A percentile compares a stretch with the other conserved stretches of the same genome.
phyloP scores from a whole-genome alignment of 1,139 yeast species.

The Candida sojae region DNA sequence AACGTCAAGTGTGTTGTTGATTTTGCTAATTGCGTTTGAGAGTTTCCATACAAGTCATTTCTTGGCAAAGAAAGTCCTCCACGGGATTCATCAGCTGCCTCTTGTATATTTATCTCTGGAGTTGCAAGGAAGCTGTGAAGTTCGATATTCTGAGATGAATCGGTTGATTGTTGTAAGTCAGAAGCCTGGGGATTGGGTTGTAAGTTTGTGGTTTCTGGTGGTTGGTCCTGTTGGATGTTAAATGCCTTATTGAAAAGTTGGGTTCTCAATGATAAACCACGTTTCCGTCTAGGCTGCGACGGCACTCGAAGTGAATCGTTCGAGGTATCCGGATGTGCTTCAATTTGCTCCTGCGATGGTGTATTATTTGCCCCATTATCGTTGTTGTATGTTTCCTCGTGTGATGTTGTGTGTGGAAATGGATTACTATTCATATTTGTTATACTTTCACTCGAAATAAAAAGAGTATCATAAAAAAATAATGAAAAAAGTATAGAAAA shows the following conservation, averaged over 20 bases:
- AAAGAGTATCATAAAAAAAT: background rate
- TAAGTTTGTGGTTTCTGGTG: background rate
- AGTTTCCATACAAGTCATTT: background rate
- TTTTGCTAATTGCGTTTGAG: slow-evolving; percentile 20
- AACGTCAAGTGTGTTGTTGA: slow-evolving; percentile 33
- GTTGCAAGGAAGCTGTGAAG: slow-evolving; percentile 9
- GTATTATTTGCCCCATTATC: background rate
- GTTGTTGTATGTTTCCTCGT: background rate
- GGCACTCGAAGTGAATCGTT: slow-evolving; percentile 9
- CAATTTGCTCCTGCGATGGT: background rate
- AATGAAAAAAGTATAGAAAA: background rate
- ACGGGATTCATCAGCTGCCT: slow-evolving; percentile 8
- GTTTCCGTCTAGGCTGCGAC: slow-evolving; percentile 47
- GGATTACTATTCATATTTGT: background rate
- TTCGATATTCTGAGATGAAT: slow-evolving; percentile 6
- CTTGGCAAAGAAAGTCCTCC: slow-evolving; percentile 5
- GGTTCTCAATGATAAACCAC: slow-evolving; percentile 75
- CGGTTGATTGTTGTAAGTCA: background rate
- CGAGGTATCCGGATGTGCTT: background rate
- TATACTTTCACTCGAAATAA: background rate
- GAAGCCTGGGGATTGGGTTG: background rate
- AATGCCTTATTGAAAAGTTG: slow-evolving; percentile 64
- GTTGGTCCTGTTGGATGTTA: slow-evolving; percentile 14
- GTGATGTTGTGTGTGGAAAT: background rate
- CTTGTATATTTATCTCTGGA: slow-evolving; percentile 19